Base-by-base conservation (phyloP, 1,284 basidiomycete genomes). In the Moniliophthora roreri region DNA sequence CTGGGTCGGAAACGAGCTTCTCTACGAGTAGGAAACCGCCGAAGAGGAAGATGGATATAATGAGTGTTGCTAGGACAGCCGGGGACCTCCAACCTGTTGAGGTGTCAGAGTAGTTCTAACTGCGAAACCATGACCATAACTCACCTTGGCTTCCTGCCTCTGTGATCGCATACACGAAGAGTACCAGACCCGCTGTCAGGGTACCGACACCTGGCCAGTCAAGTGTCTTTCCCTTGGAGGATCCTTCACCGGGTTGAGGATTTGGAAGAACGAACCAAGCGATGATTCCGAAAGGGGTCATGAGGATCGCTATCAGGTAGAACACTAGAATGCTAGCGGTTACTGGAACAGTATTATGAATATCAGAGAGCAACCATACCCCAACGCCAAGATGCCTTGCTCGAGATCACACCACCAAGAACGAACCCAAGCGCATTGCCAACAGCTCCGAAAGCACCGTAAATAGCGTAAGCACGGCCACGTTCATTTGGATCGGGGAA, bases 131-230 rank as follows among this genome's bases (percentile, higher is more conserved):
- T 21, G n/a, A 40, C 38, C n/a, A 15, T 5, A 26, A 16, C 13
- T 11, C 38, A 39, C 18, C n/a, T 15, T n/a, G 35, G 28, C 28
- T 32, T 6, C 28, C 28, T 32, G 28, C 57, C 24, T 60, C 56
- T 9, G 59, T 57, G 3, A 60, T 51, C 9, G 59, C 59, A 39
- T 56, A 62, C 15, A 60, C 58, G 32, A 62, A 59, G 10, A 62
- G 56, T 28, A 58, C 52, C 20, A 62, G 54, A 3, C 53, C 60
- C 9, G 52, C 47, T 2, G 60, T 62, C 7, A 62, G 46, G 9
- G 51, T 52, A 20, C 47, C 42, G 16, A 59, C 58, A 16, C 59
- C 60, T 10, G 57, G 57, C 48, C 52, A 56, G 34, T 62, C 61
- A 44, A 62, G 52, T 21, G 28, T 50, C 16, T 51, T 50, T 21